Evolutionary conservation across 1,139 yeast species (phyloP).

Genomic region (Blastobotrys petasosporus): DNA sequence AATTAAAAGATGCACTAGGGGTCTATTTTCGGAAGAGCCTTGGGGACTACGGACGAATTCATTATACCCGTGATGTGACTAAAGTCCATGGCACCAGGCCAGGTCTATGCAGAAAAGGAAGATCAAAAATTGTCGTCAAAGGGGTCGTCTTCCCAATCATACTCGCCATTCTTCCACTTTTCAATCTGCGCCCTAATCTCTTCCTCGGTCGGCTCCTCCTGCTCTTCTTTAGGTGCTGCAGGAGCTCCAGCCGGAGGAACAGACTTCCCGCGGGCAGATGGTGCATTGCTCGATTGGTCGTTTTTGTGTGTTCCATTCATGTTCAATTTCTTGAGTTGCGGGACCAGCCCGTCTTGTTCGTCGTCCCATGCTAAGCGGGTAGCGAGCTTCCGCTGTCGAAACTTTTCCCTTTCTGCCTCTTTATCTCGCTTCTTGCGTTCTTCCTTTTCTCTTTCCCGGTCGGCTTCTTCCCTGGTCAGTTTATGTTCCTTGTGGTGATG

Average conservation of each 20-base stretch:
- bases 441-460: not conserved
- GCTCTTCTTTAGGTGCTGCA: not conserved
- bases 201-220: not conserved
- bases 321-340: not conserved
- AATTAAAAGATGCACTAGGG: too few species aligned
- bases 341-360: not conserved
- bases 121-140: slow-evolving; percentile 6
- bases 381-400: slow-evolving; percentile 5
- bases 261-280: not conserved
- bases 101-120: too few species aligned
- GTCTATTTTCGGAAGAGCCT: too few species aligned
- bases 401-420: slow-evolving; percentile 7
- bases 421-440: slow-evolving; percentile 1
- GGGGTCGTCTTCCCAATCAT: slow-evolving; percentile 6
- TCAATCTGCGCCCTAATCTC: slow-evolving; percentile 1
- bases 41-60: too few species aligned
- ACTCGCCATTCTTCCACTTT: slow-evolving; percentile 1
- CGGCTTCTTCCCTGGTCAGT: not conserved
- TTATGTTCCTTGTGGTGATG: too few species aligned
- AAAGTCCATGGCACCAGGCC: too few species aligned
- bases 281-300: not conserved
- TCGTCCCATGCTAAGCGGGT: slow-evolving; percentile 2
- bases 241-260: not conserved
- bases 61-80: too few species aligned
- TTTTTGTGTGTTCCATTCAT: not conserved